Base-by-base conservation (phyloP, 129 eudicot species). In the Flaveria linearis region DNA sequence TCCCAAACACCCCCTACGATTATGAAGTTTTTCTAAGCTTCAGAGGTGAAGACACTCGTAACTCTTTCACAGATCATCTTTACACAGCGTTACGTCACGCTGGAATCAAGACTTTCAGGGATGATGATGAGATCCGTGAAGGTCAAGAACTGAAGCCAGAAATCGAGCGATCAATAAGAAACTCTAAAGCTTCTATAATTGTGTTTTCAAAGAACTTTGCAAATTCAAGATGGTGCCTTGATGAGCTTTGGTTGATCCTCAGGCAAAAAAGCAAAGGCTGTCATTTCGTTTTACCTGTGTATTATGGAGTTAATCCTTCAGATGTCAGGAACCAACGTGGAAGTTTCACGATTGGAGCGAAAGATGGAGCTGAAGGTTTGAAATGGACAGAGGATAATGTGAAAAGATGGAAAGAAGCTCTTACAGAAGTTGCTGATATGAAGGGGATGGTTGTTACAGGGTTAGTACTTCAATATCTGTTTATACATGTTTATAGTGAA, bases 391-490 rank as follows among this genome's bases (percentile, higher is more conserved):
- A 63, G 45, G 43, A 26, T 63, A 63, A 53, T 53, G 60, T 53
- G 60, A 53, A 53, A n/a, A 16, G 23, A 7, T 53, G 60, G 60
- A 53, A 53, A 15, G 45, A 3, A 28, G 43, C 69, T 42, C 43
- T 63, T 4, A 28, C 22, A 13, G 69, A 63, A 15, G 69, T 14
- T 28, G 69, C 42, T 63, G 25, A 63, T 14, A 4, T 63, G 69
- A 36, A 30, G 10, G 69, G 69, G 9, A 63, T 63, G 69, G 45
- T 63, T 63, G 69, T 63, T 63, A 28, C 69, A 5, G 69, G 69
- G 69, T 63, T 36, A 36, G 30, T 15, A 42, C 17, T 12, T 49
- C 1, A 13, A 45, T 45, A 9, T 45, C 50, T 11, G 50, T 45
- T 49, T 49, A 49, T 49, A 49, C n/a, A 13, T 49, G 53, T 49